These are phyloP conservation scores for Eimeria praecox DNA, from an alignment of 169 alveolate species.

Conservation along the genomic window DNA sequence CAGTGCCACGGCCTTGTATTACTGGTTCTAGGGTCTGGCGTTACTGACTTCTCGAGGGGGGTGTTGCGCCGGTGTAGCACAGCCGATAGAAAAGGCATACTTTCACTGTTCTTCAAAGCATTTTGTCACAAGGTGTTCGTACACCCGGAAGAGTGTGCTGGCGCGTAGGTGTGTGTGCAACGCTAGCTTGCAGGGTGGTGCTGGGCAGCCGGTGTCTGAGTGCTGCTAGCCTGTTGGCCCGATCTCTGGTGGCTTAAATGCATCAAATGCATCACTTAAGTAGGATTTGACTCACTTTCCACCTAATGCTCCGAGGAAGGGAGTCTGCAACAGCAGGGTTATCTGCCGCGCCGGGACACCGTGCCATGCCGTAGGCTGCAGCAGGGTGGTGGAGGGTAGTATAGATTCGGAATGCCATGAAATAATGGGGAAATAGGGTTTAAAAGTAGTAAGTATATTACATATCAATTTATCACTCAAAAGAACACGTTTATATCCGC, in stretches of 20 bases:
- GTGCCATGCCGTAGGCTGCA: neutral
- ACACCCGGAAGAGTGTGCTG: neutral
- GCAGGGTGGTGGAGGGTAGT: neutral
- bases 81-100: neutral
- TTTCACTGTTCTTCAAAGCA: neutral
- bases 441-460: neutral
- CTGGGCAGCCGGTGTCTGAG: neutral
- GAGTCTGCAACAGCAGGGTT: neutral
- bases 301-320: neutral
- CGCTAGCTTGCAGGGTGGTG: neutral
- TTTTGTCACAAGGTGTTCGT: neutral
- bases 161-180: neutral
- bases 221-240: neutral
- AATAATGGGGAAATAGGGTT: neutral
- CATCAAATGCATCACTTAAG: neutral
- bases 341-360: constrained; percentile 31
- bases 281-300: neutral
- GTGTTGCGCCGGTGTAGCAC: neutral
- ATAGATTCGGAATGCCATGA: neutral
- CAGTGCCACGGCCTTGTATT: neutral
- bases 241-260: neutral
- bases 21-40: neutral
- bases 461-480: neutral
- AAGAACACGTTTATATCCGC: neutral
- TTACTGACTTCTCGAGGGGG: neutral